These are phyloP conservation scores for Aurinia saxatilis DNA, from an alignment of 345 rosid genomes.

Conservation along the genomic window DNA sequence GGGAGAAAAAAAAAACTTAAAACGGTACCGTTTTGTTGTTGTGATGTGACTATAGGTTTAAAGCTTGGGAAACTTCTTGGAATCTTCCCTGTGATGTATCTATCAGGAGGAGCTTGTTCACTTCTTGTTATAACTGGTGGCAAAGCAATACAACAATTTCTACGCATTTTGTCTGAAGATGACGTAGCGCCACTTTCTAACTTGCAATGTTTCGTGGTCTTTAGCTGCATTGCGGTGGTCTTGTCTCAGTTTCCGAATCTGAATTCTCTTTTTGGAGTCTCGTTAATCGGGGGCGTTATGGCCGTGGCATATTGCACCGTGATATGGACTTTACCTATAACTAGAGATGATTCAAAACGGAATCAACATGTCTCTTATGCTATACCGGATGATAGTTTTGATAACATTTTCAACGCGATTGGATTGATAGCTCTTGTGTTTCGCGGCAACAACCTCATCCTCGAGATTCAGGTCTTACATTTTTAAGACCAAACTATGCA, in stretches of 20 bases:
- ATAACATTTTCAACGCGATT: conserved; percentile 40
- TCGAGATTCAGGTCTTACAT: conserved; percentile 60
- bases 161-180: conserved; percentile 11
- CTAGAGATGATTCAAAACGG: conserved; percentile 16
- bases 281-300: conserved; percentile 46
- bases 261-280: conserved; percentile 57
- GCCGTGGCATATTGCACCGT: conserved; percentile 49
- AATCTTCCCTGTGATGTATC: conserved; percentile 49
- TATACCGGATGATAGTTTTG: conserved; percentile 27
- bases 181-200: conserved; percentile 33
- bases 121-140: conserved; percentile 53
- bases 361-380: conserved; percentile 38
- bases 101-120: conserved; percentile 61
- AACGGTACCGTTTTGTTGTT: not conserved
- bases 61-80: conserved; percentile 44
- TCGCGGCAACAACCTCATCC: conserved; percentile 66
- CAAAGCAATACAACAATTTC: conserved; percentile 24
- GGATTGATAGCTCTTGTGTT: conserved; percentile 63
- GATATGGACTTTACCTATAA: conserved; percentile 50
- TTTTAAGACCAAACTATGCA: not conserved
- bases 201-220: conserved; percentile 50
- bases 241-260: conserved; percentile 63
- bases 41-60: conserved; percentile 30
- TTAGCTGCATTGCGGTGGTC: conserved; percentile 37
- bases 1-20: not conserved